Conservation (phyloP, 768 basidiomycete species). For the Chalciporus pseudorubinellus region DNA sequence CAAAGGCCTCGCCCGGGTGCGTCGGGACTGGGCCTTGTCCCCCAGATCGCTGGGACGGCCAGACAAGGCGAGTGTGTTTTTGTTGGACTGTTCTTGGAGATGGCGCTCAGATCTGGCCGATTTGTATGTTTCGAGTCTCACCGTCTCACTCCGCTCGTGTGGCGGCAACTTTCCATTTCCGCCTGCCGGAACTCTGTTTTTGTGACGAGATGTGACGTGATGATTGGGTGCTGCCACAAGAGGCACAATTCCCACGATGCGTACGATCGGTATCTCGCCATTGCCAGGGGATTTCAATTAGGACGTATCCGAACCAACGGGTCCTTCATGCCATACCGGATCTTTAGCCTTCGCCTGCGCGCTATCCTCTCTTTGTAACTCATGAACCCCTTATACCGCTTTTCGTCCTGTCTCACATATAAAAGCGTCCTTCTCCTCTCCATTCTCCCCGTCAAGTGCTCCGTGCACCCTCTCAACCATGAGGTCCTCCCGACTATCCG, state of each 20-base stretch:
- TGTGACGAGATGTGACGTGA: slow-evolving; percentile 18
- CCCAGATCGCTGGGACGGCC: slow-evolving; percentile 9
- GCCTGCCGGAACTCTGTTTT: slow-evolving; percentile 27
- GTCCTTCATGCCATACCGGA: slow-evolving; percentile 38
- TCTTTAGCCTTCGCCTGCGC: slow-evolving; percentile 40
- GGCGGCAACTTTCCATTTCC: slow-evolving; percentile 51
- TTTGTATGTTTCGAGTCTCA: slow-evolving; percentile 9
- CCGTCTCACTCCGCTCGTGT: slow-evolving; percentile 41
- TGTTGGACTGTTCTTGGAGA: neutral
- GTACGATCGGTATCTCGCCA: slow-evolving; percentile 32
- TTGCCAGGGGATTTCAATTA: slow-evolving; percentile 33
- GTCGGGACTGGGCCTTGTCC: slow-evolving; percentile 2
- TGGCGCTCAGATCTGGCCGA: slow-evolving; percentile 27
- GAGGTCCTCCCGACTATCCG: slow-evolving; percentile 24
- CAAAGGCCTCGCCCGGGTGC: slow-evolving; percentile 13
- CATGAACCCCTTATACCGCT: slow-evolving; percentile 20
- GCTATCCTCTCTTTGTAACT: slow-evolving; percentile 14
- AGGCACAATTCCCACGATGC: slow-evolving; percentile 19
- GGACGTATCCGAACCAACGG: slow-evolving; percentile 25
- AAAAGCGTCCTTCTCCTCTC: slow-evolving; percentile 29
- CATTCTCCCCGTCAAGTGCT: neutral
- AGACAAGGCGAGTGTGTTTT: neutral
- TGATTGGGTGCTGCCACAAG: neutral
- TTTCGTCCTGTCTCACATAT: slow-evolving; percentile 31
- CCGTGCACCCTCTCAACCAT: slow-evolving; percentile 15